Evolutionary conservation across 768 basidiomycete genomes (phyloP).

Genomic region (Boletus sp.): DNA sequence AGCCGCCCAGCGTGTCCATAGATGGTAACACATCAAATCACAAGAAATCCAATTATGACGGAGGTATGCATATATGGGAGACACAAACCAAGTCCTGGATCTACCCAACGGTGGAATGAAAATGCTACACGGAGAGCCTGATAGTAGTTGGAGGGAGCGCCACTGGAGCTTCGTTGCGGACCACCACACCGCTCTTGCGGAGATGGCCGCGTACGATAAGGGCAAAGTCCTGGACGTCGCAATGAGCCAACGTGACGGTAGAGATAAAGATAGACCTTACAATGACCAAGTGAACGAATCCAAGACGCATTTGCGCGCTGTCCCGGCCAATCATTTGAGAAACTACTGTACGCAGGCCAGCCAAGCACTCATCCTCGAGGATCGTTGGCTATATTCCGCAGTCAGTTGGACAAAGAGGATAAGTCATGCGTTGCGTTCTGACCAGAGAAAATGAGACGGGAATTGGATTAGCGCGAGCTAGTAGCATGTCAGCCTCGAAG

Average conservation of each 20-base stretch:
- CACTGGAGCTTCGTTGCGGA: background rate
- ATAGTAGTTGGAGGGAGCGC: background rate
- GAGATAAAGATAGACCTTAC: conserved; percentile 5
- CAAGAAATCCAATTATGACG: conserved; percentile 11
- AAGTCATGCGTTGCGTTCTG: background rate
- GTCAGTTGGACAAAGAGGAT: conserved; percentile 5
- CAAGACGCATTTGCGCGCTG: conserved; percentile 8
- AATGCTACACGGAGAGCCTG: background rate
- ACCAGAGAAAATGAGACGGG: conserved; percentile 15
- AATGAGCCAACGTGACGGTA: conserved; percentile 1
- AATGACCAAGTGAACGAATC: conserved; percentile 20
- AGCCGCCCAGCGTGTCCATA: background rate
- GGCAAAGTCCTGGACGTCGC: conserved; percentile 21
- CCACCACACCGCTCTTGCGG: background rate
- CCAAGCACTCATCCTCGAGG: conserved; percentile 21
- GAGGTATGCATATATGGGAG: conserved; percentile 4
- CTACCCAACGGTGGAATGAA: background rate
- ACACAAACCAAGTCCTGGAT: conserved; percentile 8
- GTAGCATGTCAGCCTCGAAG: conserved; percentile 1
- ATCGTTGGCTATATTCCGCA: conserved; percentile 1
- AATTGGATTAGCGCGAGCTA: background rate
- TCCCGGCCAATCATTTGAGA: conserved; percentile 19
- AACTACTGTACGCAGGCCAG: conserved; percentile 17
- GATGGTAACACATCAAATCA: conserved; percentile 2
- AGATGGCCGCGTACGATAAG: conserved; percentile 13